Evolutionary conservation across 768 basidiomycete genomes (phyloP), one percentile per base, ranked within the genome.

Genomic region (Clitopilus passeckerianus): DNA sequence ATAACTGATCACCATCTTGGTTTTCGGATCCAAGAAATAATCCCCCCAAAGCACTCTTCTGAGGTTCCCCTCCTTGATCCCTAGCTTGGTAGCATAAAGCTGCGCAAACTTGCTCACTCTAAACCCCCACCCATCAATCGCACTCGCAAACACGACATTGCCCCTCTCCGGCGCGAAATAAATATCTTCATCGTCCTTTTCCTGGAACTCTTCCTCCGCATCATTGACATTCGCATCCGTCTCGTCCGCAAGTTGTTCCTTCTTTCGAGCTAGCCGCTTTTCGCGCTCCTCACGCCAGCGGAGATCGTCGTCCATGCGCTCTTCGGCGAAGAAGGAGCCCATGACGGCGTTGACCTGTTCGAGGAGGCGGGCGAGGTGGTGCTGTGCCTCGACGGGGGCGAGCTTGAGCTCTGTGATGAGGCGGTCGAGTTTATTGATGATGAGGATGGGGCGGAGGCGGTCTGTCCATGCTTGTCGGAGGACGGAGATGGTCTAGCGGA

Each of bases 311-410:
- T 96, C 95, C 95, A 98, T 97, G 16, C 97, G 79, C 62, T 98
- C 96, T 1, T 90, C 84, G 3, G 95, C 94, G 67, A 95, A 98
- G 72, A 98, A 95, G 59, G 86, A 85, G 0, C 97, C 97, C 94
- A 98, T 96, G 55, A 98, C 93, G 0, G 95, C 97, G 67, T 98
- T 99, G 23, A 98, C 95, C 67, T 97, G 93, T 70, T 98, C 96
- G 56, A 99, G 93, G 14, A 98, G 80, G 35, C 93, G 89, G 6
- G 86, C 78, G n/a, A 99, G 85, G 66, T 98, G 96, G 65, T 95
- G 91, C 67, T 98, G 93, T 1, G 94, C 95, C 70, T 98, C 97
- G 2, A 86, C 78, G 1, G 97, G 95, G 0, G 93, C 80, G 14
- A 98, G 82, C 69, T 93, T 91, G 56, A 99, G 85, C 69, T 98